Conservation (phyloP, 2,329 filamentous ascomycete species). For the Albifimbria verrucaria region DNA sequence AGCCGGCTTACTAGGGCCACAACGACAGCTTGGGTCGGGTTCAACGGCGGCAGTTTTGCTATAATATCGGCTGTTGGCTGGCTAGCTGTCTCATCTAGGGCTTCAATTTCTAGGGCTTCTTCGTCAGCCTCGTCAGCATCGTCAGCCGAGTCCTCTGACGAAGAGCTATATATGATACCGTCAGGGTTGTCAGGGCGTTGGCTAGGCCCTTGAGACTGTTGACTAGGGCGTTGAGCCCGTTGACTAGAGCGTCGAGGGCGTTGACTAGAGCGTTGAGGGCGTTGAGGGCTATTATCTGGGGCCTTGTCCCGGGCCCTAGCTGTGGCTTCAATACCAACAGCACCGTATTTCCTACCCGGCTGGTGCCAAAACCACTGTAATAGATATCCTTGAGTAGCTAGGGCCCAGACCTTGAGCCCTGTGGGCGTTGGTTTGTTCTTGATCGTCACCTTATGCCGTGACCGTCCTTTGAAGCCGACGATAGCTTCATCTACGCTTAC, state of each 20-base stretch:
- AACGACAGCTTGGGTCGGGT: too few species aligned
- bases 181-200: too few species aligned
- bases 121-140: neutral
- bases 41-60: conserved; percentile 1
- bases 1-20: conserved; percentile 11
- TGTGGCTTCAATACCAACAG: neutral
- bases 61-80: neutral
- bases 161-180: conserved; percentile 1
- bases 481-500: conserved; percentile 3
- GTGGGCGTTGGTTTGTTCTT: neutral
- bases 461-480: conserved; percentile 4
- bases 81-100: neutral
- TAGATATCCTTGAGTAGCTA: conserved; percentile 4
- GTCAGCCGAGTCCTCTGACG: neutral
- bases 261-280: neutral
- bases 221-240: neutral
- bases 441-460: neutral
- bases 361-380: conserved; percentile 5
- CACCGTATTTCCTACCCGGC: neutral
- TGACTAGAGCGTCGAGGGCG: neutral
- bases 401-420: conserved; percentile 7
- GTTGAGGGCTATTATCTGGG: neutral
- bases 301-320: neutral
- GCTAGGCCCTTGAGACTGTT: neutral
- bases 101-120: neutral